A percentile compares a stretch with the other conserved stretches of the same genome.
phyloP scores from a whole-genome alignment of 2,329 filamentous ascomycete species.

The Pseudogymnoascus pannorum region DNA sequence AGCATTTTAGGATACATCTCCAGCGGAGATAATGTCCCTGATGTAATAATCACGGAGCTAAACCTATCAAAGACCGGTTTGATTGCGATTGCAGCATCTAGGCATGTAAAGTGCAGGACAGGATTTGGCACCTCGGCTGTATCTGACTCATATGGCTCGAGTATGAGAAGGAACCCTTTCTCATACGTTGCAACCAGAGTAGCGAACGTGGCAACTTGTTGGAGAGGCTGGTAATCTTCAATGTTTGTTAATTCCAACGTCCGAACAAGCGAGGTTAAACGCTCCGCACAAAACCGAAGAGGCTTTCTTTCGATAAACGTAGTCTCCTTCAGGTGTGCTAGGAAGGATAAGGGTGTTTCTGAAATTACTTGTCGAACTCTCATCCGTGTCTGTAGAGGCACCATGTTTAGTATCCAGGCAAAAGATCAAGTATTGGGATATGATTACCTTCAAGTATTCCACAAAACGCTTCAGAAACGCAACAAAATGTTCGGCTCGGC shows the following conservation, averaged over 20 bases:
- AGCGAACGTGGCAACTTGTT: slow-evolving; percentile 96
- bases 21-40: slow-evolving; percentile 89
- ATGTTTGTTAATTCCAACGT: slow-evolving; percentile 96
- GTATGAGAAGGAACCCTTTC: slow-evolving; percentile 87
- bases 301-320: slow-evolving; percentile 98
- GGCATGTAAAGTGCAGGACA: slow-evolving; percentile 91
- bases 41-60: slow-evolving; percentile 96
- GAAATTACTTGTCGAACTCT: slow-evolving; percentile 97
- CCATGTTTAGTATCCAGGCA: slow-evolving; percentile 13
- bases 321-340: slow-evolving; percentile 86
- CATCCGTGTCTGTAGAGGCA: slow-evolving; percentile 69
- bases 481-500: slow-evolving; percentile 91
- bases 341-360: slow-evolving; percentile 89
- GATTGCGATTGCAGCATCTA: slow-evolving; percentile 96
- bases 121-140: slow-evolving; percentile 93
- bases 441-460: slow-evolving; percentile 75
- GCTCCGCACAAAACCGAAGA: slow-evolving; percentile 86
- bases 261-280: slow-evolving; percentile 85
- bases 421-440: background rate
- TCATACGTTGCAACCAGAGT: slow-evolving; percentile 96
- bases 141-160: slow-evolving; percentile 96
- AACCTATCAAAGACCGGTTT: slow-evolving; percentile 97
- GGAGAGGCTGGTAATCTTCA: slow-evolving; percentile 92
- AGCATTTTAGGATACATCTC: slow-evolving; percentile 99
- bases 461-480: slow-evolving; percentile 94